Base-by-base conservation (phyloP, 495 filamentous ascomycete genomes). In the Staphylotrichum longicolle region DNA sequence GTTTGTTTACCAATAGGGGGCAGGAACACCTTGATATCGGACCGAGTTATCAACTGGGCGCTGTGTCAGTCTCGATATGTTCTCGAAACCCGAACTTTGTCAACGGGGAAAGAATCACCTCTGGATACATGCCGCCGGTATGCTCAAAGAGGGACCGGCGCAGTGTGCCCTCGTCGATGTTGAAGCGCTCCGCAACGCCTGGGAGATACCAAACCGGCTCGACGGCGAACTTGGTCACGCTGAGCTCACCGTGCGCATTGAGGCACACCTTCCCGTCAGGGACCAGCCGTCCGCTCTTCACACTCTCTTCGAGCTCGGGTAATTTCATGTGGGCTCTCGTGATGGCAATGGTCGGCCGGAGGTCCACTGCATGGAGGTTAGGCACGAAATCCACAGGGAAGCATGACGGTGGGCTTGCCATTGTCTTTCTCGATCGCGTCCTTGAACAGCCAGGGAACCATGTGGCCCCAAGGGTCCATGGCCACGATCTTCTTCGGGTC, bases 301-400 rank as follows among this genome's bases (percentile, higher is more conserved):
- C 91, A 59, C 90, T 91, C 39, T 96, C 87, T 54, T 91, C 91
- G 40, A 98, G 86, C 74, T 98, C 94, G 7, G 94, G 90, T 35
- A 98, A 76, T 74, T 90, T 94, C 94, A 98, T 98, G 70, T 97
- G 96, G 14, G 94, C 94, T 67, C 88, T 88, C 30, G 94, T 98
- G 40, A 98, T 83, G 8, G 94, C 82, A 78, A 98, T 98, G 0
- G 94, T 96, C 30, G 94, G 94, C 50, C 93, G 84, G 63, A 98
- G 90, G 67, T 98, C 93, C 39, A 93, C 80, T 57, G 14, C 20
- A 32, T 12, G n/a, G n/a, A 35, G 11, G 9, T 52, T 48, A 42
- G 35, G 4, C 8, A 11, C 47, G 35, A 12, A 20, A 14, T n/a
- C 12, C 7, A 4, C n/a, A 40, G 5, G 40, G 12, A 7, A 3